Evolutionary conservation across 495 filamentous ascomycete species (phyloP).

Genomic region (Aspergillus baeticus): DNA sequence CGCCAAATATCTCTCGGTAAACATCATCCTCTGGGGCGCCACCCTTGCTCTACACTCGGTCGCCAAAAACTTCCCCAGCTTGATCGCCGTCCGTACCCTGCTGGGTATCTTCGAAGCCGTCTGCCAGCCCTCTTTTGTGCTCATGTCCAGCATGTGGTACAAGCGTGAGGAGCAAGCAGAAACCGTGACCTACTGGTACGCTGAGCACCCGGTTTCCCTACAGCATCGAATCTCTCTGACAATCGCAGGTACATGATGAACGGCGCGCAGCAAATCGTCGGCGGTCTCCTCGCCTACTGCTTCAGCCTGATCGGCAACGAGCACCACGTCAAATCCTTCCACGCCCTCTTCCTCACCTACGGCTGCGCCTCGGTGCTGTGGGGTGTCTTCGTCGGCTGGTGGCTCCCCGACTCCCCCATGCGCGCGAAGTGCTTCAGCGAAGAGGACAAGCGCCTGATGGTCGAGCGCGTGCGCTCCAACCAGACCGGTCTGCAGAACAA

Average conservation of each 20-base stretch:
- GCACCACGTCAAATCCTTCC: slow-evolving; percentile 50
- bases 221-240: background rate
- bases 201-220: background rate
- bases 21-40: slow-evolving; percentile 60
- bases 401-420: slow-evolving; percentile 51
- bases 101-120: slow-evolving; percentile 69
- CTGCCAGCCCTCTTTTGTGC: slow-evolving; percentile 56
- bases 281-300: slow-evolving; percentile 56
- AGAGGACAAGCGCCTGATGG: slow-evolving; percentile 48
- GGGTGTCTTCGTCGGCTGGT: slow-evolving; percentile 46
- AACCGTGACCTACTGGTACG: slow-evolving; percentile 64
- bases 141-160: slow-evolving; percentile 74
- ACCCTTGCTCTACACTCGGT: slow-evolving; percentile 58
- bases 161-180: slow-evolving; percentile 64
- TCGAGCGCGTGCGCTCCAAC: slow-evolving; percentile 47
- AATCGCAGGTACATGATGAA: slow-evolving; percentile 61
- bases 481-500: slow-evolving; percentile 56
- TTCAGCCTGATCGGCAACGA: slow-evolving; percentile 51
- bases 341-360: slow-evolving; percentile 60
- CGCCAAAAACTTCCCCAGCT: slow-evolving; percentile 53
- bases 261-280: slow-evolving; percentile 55
- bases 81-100: slow-evolving; percentile 58
- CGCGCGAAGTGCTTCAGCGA: slow-evolving; percentile 49
- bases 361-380: slow-evolving; percentile 52
- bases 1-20: slow-evolving; percentile 60